phyloP scores from a whole-genome alignment of 108 stramenopile genomes.

The Cyclostephanos tholiformis region DNA sequence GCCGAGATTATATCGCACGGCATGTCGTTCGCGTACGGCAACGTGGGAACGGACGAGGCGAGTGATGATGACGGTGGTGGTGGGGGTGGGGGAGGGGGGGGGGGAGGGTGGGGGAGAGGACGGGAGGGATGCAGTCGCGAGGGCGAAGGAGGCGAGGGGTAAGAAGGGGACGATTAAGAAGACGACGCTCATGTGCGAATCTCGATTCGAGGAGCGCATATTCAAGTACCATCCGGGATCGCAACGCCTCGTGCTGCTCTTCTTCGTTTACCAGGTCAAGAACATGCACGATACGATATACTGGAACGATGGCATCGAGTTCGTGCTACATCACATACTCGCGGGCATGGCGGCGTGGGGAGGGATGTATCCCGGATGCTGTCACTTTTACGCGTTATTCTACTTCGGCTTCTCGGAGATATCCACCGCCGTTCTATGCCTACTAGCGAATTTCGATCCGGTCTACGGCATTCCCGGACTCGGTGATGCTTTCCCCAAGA shows the following conservation, averaged over 20 bases:
- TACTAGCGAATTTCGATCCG: constrained; percentile 87
- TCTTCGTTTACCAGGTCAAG: constrained; percentile 84
- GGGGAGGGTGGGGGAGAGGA: background rate
- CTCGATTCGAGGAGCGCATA: constrained; percentile 56
- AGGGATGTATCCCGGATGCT: constrained; percentile 63
- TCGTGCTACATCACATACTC: constrained; percentile 78
- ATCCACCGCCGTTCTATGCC: constrained; percentile 70
- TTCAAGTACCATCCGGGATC: constrained; percentile 67
- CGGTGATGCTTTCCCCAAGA: constrained; percentile 70
- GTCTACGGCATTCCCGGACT: constrained; percentile 74
- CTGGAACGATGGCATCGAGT: constrained; percentile 85
- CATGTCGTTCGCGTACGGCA: background rate
- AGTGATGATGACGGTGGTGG: too few species aligned
- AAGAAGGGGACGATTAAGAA: background rate
- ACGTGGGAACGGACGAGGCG: background rate
- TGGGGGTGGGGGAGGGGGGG: background rate
- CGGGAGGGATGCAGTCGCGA: background rate
- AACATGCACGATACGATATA: constrained; percentile 79
- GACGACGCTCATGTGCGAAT: constrained; percentile 35
- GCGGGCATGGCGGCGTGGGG: constrained; percentile 73
- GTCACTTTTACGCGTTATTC: constrained; percentile 75
- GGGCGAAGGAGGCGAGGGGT: too few species aligned
- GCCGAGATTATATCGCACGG: constrained; percentile 38
- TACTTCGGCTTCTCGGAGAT: constrained; percentile 85
- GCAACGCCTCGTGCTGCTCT: constrained; percentile 58